Conservation (phyloP, 1,284 basidiomycete species). For the Caloboletus inedulis region DNA sequence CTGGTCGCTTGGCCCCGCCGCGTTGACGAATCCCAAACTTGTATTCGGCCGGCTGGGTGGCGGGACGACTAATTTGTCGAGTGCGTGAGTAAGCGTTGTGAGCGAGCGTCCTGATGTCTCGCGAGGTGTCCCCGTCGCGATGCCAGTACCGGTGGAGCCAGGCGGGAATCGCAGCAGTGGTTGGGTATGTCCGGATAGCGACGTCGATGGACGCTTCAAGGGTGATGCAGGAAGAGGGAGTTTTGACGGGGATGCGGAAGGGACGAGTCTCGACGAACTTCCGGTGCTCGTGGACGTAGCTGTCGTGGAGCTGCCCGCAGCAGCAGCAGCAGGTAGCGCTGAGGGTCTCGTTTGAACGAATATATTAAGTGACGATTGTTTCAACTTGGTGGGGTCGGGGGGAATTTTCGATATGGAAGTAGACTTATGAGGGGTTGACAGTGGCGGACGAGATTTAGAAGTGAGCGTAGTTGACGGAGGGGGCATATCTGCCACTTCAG, state of each 20-base stretch:
- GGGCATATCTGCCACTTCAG: neutral
- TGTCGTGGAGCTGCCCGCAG: neutral
- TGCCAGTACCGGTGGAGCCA: neutral
- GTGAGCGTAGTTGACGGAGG: neutral
- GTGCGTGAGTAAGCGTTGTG: slow-evolving; percentile 53
- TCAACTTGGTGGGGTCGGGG: slow-evolving; percentile 21
- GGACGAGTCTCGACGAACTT: neutral
- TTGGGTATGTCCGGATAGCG: slow-evolving; percentile 7
- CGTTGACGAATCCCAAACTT: slow-evolving; percentile 56
- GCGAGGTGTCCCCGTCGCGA: neutral
- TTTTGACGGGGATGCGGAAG: slow-evolving; percentile 25
- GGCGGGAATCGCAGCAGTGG: neutral
- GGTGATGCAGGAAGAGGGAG: slow-evolving; percentile 27
- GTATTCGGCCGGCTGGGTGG: slow-evolving; percentile 60
- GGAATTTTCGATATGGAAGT: slow-evolving; percentile 14
- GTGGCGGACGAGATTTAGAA: slow-evolving; percentile 6
- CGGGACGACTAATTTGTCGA: slow-evolving; percentile 61
- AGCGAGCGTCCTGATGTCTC: slow-evolving; percentile 24
- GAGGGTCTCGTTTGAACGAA: slow-evolving; percentile 25
- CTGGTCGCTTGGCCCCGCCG: slow-evolving; percentile 15
- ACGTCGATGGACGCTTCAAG: slow-evolving; percentile 11
- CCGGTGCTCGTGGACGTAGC: slow-evolving; percentile 1
- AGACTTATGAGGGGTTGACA: slow-evolving; percentile 5
- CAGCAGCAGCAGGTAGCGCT: too few relatives aligned
- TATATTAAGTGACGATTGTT: slow-evolving; percentile 25